A percentile compares a stretch with the other conserved stretches of the same genome.
Evolutionary conservation across 75 land plant genomes (phyloP).

Genomic region (Selaginella tamariscina): DNA sequence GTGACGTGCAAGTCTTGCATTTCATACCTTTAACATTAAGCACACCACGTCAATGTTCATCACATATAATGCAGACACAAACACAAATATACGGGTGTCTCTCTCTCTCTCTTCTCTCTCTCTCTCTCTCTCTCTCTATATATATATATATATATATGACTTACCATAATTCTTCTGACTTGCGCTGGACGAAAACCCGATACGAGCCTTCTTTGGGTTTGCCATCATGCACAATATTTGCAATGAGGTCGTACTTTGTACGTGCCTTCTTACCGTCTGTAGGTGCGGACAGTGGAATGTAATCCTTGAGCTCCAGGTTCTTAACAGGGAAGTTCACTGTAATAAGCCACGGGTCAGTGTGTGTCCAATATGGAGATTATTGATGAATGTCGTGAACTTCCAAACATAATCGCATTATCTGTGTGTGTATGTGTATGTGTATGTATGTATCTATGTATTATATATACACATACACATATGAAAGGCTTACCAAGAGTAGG

Average conservation of each 20-base stretch:
- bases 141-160: constrained; percentile 11
- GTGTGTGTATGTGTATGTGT: neutral
- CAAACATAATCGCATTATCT: neutral
- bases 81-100: neutral
- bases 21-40: constrained; percentile 61
- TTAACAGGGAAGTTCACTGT: constrained; percentile 97
- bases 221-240: constrained; percentile 97
- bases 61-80: neutral
- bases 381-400: neutral
- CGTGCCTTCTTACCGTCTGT: constrained; percentile 46
- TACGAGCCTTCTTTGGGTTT: constrained; percentile 93
- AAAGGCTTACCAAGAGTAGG: constrained; percentile 79
- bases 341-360: neutral
- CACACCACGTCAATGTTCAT: neutral
- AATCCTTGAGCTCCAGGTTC: constrained; percentile 91
- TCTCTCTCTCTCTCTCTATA: no score
- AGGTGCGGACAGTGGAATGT: constrained; percentile 69
- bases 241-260: constrained; percentile 93
- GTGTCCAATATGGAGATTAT: neutral
- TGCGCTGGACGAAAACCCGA: constrained; percentile 90
- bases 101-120: neutral
- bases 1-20: constrained; percentile 95
- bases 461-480: neutral
- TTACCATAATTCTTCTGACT: constrained; percentile 92
- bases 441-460: neutral